Conservation (phyloP, 305 asterid species). For the Fraxinus dipetala region DNA sequence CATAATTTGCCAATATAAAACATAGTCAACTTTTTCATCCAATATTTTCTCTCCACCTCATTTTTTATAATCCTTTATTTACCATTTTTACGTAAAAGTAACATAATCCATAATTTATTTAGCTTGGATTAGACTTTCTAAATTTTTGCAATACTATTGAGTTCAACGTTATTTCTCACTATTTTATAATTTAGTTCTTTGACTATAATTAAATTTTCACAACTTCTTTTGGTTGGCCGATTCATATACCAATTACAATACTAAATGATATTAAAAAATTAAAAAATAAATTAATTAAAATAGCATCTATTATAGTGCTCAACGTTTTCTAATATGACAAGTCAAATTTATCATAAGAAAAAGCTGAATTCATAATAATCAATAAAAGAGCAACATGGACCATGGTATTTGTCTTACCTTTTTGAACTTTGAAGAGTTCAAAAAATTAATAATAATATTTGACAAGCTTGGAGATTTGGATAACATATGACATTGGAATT, state of each 20-base stretch:
- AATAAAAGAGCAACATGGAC: not conserved
- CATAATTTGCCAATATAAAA: no score
- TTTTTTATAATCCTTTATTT: no score
- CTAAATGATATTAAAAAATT: no score
- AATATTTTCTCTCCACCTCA: no score
- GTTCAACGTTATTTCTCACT: not conserved
- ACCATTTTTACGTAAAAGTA: no score
- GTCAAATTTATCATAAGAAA: not conserved
- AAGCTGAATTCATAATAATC: not conserved
- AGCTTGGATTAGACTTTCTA: not conserved
- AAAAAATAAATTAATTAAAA: no score
- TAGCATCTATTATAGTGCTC: no score
- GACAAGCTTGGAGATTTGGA: not conserved
- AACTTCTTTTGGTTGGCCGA: not conserved
- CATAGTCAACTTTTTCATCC: no score
- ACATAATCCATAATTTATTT: no score
- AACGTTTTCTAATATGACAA: not conserved
- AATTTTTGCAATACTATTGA: not conserved
- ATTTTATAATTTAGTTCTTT: not conserved
- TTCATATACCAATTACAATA: no score
- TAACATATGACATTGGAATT: not conserved
- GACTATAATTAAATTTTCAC: not conserved
- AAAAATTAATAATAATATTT: no score
- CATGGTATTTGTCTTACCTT: not conserved
- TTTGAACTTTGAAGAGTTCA: not conserved